A percentile compares a stretch with the other conserved stretches of the same genome.
Evolutionary conservation across 805 yeast genomes (phyloP).

Genomic region (Candida easanensis): DNA sequence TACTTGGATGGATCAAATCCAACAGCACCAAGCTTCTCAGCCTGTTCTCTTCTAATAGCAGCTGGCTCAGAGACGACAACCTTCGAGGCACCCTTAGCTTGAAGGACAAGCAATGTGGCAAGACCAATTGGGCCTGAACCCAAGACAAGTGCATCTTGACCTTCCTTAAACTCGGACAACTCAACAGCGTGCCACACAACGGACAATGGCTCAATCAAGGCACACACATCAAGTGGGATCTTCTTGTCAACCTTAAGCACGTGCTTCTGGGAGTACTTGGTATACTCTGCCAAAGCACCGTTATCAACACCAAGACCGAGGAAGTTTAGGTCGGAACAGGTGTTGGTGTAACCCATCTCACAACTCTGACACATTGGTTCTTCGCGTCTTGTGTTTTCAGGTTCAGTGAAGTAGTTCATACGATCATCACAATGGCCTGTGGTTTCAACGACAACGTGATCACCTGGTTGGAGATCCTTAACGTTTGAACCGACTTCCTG

Average conservation of each 20-base stretch:
- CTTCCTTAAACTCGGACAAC: conserved; percentile 40
- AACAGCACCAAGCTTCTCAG: conserved; percentile 45
- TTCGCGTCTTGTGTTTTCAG: conserved; percentile 18
- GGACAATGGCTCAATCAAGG: conserved; percentile 54
- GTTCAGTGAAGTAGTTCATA: conserved; percentile 27
- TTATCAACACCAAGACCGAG: conserved; percentile 49
- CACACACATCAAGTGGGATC: conserved; percentile 51
- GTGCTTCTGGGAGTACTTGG: conserved; percentile 38
- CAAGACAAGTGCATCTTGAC: conserved; percentile 46
- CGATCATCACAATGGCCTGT: conserved; percentile 43
- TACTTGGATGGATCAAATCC: conserved; percentile 41
- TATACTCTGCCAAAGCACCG: conserved; percentile 46
- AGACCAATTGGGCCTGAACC: conserved; percentile 68
- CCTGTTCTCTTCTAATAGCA: conserved; percentile 56
- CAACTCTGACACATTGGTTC: conserved; percentile 41
- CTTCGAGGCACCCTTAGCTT: conserved; percentile 45
- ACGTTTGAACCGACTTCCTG: conserved; percentile 51
- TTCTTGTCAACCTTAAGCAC: conserved; percentile 38
- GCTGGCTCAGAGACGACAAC: conserved; percentile 65
- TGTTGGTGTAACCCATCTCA: conserved; percentile 41
- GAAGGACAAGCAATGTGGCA: conserved; percentile 51
- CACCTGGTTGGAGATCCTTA: conserved; percentile 48
- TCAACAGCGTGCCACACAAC: conserved; percentile 60
- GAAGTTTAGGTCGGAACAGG: conserved; percentile 42
- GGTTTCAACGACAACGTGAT: conserved; percentile 53